Percentiles rank a stretch among this genome's conserved stretches.
Evolutionary conservation across 2,329 filamentous ascomycete species (phyloP).

Genomic region (Neonectria punicea): DNA sequence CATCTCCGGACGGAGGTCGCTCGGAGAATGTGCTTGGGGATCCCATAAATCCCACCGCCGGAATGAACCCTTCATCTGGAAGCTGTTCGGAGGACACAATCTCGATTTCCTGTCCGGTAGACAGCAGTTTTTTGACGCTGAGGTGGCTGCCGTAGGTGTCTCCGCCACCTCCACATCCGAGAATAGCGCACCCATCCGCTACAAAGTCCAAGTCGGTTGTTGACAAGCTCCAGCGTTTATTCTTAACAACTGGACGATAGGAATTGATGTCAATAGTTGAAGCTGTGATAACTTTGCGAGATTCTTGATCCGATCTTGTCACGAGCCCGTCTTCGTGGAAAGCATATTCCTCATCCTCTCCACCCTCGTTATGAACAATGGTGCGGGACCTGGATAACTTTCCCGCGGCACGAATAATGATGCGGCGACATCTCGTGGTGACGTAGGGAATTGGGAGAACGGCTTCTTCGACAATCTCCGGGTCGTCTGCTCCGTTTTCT

Average conservation of each 20-base stretch:
- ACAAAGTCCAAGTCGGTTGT: conserved; percentile 58
- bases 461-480: conserved; percentile 18
- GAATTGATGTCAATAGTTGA: not conserved
- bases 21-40: conserved; percentile 27
- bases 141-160: conserved; percentile 19
- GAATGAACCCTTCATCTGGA: conserved; percentile 5
- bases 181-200: conserved; percentile 57
- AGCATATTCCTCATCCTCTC: not conserved
- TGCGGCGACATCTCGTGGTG: conserved; percentile 11
- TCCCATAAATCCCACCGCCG: conserved; percentile 16
- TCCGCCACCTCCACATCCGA: conserved; percentile 58
- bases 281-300: not conserved
- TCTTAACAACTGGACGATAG: conserved; percentile 16
- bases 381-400: not conserved
- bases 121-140: conserved; percentile 7
- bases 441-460: conserved; percentile 19
- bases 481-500: conserved; percentile 14
- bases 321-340: not conserved
- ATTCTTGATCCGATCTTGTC: not conserved
- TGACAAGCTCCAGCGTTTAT: conserved; percentile 55
- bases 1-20: conserved; percentile 10
- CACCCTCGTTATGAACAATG: not conserved
- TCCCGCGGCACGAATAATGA: conserved; percentile 15
- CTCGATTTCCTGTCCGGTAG: not conserved
- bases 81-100: conserved; percentile 5